Conservation (phyloP, 2,329 filamentous ascomycete genomes). For the Fusarium sp. region DNA sequence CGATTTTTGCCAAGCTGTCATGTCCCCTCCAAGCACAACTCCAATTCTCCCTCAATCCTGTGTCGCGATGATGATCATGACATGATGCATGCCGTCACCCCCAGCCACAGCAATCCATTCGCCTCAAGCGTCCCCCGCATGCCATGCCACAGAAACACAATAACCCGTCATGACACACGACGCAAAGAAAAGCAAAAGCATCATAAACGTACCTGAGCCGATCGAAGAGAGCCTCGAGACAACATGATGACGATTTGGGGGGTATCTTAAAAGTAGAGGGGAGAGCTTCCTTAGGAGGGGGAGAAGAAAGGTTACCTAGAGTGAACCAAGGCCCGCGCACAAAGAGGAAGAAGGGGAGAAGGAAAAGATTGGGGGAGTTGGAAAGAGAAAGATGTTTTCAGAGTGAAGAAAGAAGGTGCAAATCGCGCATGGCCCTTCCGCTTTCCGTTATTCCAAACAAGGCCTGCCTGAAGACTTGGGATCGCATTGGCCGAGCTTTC, state of each 20-base stretch:
- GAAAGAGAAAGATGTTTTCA: slow-evolving; percentile 8
- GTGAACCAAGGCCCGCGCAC: slow-evolving; percentile 25
- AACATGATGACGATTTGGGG: slow-evolving; percentile 59
- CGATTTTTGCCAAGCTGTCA: not conserved
- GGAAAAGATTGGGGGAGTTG: slow-evolving; percentile 2
- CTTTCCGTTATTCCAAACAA: slow-evolving; percentile 26
- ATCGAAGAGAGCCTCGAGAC: slow-evolving; percentile 66
- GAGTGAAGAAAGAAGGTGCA: slow-evolving; percentile 32
- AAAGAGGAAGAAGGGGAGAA: slow-evolving; percentile 17
- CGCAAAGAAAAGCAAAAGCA: slow-evolving; percentile 8
- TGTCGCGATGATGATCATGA: slow-evolving; percentile 36
- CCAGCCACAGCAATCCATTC: slow-evolving; percentile 4
- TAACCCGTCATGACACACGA: slow-evolving; percentile 19
- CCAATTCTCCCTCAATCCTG: slow-evolving; percentile 6
- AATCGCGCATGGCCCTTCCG: slow-evolving; percentile 42
- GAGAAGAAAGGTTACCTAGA: slow-evolving; percentile 11
- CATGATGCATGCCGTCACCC: slow-evolving; percentile 25
- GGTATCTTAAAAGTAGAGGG: slow-evolving; percentile 29
- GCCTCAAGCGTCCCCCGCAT: not conserved
- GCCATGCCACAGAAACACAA: not conserved
- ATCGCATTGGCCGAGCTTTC: slow-evolving; percentile 40
- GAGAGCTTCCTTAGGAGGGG: slow-evolving; percentile 31
- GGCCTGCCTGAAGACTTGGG: slow-evolving; percentile 24
- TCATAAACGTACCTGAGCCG: slow-evolving; percentile 63
- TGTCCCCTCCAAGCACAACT: slow-evolving; percentile 4